Percentiles rank a stretch among this genome's conserved stretches.
phyloP scores from a whole-genome alignment of 345 rosid genomes.

The Euphorbia lathyris region DNA sequence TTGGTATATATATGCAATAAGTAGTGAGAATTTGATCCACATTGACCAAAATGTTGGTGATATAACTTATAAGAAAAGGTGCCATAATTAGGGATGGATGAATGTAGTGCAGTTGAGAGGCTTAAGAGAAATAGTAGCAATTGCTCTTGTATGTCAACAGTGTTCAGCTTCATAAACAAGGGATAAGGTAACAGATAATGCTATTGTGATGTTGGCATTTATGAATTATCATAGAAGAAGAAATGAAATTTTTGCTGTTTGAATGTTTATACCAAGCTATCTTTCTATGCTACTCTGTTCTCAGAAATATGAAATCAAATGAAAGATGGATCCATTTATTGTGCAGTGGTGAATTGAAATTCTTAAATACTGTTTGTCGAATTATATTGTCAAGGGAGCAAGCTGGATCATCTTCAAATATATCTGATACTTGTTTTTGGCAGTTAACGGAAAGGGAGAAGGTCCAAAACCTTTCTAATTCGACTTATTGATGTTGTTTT shows the following conservation, averaged over 20 bases:
- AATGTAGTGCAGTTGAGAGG: background rate
- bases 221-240: background rate
- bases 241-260: background rate
- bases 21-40: background rate
- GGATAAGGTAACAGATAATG: background rate
- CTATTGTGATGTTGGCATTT: background rate
- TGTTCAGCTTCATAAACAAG: background rate
- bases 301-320: background rate
- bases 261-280: background rate
- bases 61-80: background rate
- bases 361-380: background rate
- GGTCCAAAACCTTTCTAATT: background rate
- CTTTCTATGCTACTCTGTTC: background rate
- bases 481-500: background rate
- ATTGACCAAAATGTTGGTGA: background rate
- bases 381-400: background rate
- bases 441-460: background rate
- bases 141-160: background rate
- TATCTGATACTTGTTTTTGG: background rate
- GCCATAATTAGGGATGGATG: background rate
- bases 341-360: background rate
- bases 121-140: background rate
- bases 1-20: background rate
- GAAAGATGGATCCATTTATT: background rate
- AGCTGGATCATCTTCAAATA: background rate